These are phyloP conservation scores for Senecio squalidus DNA, from an alignment of 140 eudicot species.

Conservation along the genomic window DNA sequence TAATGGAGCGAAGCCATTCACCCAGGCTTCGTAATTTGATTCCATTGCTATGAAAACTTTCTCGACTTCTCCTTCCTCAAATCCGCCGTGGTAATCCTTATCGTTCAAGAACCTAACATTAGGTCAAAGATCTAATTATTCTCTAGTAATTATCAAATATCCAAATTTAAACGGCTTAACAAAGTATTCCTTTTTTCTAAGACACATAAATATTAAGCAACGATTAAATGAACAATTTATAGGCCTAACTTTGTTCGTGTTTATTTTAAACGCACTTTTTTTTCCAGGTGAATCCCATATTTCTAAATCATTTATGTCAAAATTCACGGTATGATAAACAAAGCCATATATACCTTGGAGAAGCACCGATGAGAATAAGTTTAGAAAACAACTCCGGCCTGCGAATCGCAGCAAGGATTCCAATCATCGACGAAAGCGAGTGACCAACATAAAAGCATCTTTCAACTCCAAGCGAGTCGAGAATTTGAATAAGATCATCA, in stretches of 20 bases:
- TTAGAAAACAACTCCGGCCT: conserved; percentile 76
- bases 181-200: no score
- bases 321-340: not conserved
- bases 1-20: conserved; percentile 82
- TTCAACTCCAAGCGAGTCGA: conserved; percentile 59
- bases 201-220: no score
- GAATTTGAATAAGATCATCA: conserved; percentile 77
- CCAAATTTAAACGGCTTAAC: no score
- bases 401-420: conserved; percentile 87
- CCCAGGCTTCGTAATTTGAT: conserved; percentile 89
- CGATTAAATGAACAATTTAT: no score
- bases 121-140: not conserved
- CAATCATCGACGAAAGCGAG: conserved; percentile 93
- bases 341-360: conserved; percentile 55
- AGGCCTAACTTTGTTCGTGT: no score
- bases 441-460: conserved; percentile 89
- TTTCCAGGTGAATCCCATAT: no score
- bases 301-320: not conserved
- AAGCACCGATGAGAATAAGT: conserved; percentile 93
- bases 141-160: not conserved
- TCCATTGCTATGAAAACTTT: conserved; percentile 85
- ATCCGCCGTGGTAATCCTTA: conserved; percentile 84
- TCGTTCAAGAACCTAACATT: conserved; percentile 73
- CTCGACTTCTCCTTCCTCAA: conserved; percentile 75
- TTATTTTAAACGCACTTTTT: no score